A percentile compares a stretch with the other conserved stretches of the same genome.
These are phyloP conservation scores for Colletotrichum destructivum DNA, from an alignment of 2,329 filamentous ascomycete genomes.

Conservation along the genomic window DNA sequence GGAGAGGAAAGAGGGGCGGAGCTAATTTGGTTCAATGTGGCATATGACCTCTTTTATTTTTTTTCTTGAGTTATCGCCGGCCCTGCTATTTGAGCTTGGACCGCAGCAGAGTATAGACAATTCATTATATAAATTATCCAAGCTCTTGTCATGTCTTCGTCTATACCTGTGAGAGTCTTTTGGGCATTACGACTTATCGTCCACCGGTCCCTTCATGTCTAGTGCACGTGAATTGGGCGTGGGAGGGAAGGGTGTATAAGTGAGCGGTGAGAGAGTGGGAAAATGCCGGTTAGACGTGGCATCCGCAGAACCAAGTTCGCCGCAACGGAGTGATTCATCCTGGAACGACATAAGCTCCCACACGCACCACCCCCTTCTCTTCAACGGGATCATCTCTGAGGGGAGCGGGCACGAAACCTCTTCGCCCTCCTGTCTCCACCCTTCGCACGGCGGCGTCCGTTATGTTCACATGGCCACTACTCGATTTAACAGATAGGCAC, in stretches of 20 bases:
- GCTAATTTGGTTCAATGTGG: constrained; percentile 31
- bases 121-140: constrained; percentile 3
- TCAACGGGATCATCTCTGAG: neutral
- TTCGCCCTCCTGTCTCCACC: no score
- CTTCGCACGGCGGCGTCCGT: neutral
- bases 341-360: no score
- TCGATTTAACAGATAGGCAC: neutral
- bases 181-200: neutral
- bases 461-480: neutral
- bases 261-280: no score
- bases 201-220: neutral
- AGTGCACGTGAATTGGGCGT: neutral
- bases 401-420: neutral
- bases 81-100: constrained; percentile 3
- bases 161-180: neutral
- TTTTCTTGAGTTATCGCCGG: neutral
- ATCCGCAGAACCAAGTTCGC: no score
- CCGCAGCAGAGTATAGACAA: constrained; percentile 29
- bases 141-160: neutral
- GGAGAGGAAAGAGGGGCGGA: neutral
- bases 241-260: no score
- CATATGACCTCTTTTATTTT: constrained; percentile 15
- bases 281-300: no score
- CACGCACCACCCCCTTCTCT: no score
- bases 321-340: no score